These are phyloP conservation scores for Penicillium pancosmium DNA, from an alignment of 495 filamentous ascomycete species.

Conservation along the genomic window DNA sequence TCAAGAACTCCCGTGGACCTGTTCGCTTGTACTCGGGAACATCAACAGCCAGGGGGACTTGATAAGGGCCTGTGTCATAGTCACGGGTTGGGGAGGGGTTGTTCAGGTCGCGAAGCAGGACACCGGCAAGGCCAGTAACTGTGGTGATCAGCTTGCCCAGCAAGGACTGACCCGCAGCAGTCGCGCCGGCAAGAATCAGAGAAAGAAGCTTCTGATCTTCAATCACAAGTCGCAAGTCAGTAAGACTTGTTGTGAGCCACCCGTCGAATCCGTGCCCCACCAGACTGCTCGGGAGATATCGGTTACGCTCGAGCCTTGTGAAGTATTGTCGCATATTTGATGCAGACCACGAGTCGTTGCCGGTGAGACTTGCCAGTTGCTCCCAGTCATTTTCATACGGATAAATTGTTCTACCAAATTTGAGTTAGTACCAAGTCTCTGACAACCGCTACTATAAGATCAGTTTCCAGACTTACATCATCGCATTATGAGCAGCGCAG, in stretches of 20 bases:
- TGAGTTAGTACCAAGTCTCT: not conserved
- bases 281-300: constrained; percentile 48
- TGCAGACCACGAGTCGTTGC: constrained; percentile 41
- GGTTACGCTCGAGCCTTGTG: constrained; percentile 51
- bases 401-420: constrained; percentile 26
- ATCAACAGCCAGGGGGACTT: constrained; percentile 53
- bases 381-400: constrained; percentile 50
- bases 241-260: constrained; percentile 57
- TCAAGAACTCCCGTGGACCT: constrained; percentile 54
- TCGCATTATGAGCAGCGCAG: constrained; percentile 47
- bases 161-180: constrained; percentile 35
- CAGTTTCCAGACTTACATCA: constrained; percentile 32
- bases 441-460: not conserved
- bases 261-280: constrained; percentile 59
- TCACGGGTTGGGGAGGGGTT: constrained; percentile 39
- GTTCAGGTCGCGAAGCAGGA: constrained; percentile 58
- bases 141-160: constrained; percentile 47
- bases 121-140: constrained; percentile 37
- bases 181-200: constrained; percentile 51
- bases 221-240: constrained; percentile 48
- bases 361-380: constrained; percentile 40
- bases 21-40: constrained; percentile 48
- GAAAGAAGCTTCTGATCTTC: constrained; percentile 55
- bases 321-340: constrained; percentile 46
- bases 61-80: constrained; percentile 44